Evolutionary conservation across 1,284 basidiomycete species (phyloP), one percentile per base, ranked within the genome.

Genomic region (Malassezia globosa): DNA sequence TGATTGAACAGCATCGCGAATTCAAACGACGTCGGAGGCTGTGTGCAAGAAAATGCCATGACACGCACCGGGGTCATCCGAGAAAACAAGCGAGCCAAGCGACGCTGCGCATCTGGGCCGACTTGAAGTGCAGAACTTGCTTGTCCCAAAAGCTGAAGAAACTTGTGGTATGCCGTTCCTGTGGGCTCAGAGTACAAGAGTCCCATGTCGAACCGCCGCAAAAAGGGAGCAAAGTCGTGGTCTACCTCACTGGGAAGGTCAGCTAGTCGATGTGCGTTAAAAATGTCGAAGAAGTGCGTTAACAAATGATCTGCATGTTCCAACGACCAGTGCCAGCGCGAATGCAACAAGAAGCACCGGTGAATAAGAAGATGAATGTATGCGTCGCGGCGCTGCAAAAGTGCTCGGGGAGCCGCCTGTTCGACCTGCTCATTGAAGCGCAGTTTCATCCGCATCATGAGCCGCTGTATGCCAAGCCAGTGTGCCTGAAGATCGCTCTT

Each of bases 1-100:
- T 90, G 82, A 71, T 96, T 95, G 72, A 84, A 82, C 10, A 95
- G 76, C 76, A 83, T 82, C 0, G 86, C 85, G 2, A 87, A 76
- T 44, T 85, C 80, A 0, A 81, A 80, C 4, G 80, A 59, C 76
- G 14, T 73, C 67, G 24, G 75, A n/a, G 59, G 54, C 2, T 55
- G 41, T 1, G 36, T 27, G 16, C 48, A 46, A 0, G 60, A 59
- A 48, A 70, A 70, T 1, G 59, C 55, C 72, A 88, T 77, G 7
- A 79, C 75, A 3, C 82, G 79, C 18, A 89, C 78, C 0, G 90
- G 87, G 8, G 83, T 79, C 19, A 83, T 79, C 26, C 86, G 75
- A n/a, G 84, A 82, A 37, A 89, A 76, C 13, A 94, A 73, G 58
- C 87, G 82, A 60, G 80, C 83, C 34, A 83, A 73, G 43, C 78